phyloP scores from a whole-genome alignment of 148 eudicot species.

The Suaeda aralocaspica region DNA sequence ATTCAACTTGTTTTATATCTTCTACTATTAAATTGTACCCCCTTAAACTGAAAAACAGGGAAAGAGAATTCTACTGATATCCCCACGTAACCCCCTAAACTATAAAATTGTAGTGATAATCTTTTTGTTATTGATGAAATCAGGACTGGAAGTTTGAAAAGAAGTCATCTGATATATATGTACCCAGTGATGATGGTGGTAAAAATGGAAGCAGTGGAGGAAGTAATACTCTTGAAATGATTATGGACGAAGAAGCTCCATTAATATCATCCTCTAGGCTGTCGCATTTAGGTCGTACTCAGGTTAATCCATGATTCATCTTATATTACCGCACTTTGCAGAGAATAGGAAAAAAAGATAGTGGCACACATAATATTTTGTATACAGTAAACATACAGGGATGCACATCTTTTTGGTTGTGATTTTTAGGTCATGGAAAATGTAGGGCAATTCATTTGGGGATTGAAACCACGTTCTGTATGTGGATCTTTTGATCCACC shows the following conservation, averaged over 20 bases:
- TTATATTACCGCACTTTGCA: neutral
- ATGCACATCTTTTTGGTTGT: constrained; percentile 17
- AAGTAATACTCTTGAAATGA: constrained; percentile 29
- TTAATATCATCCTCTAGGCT: constrained; percentile 44
- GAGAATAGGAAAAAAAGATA: constrained; percentile 17
- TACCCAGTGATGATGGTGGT: constrained; percentile 25
- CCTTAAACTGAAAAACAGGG: neutral
- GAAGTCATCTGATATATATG: constrained; percentile 45
- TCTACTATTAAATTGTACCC: neutral
- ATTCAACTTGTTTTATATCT: neutral
- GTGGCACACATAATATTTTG: constrained; percentile 15
- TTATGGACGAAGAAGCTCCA: constrained; percentile 54
- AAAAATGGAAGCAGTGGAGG: constrained; percentile 28
- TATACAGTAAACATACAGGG: neutral
- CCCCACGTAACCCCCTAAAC: too few species aligned
- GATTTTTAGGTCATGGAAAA: constrained; percentile 13
- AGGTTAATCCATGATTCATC: constrained; percentile 10
- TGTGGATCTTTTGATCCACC: too few species aligned
- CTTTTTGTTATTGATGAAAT: neutral
- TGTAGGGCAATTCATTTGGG: constrained; percentile 31
- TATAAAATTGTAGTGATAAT: neutral
- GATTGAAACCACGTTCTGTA: too few species aligned
- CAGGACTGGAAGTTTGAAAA: constrained; percentile 56
- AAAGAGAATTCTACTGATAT: too few species aligned
- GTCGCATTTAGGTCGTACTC: constrained; percentile 43